Evolutionary conservation across 1,284 basidiomycete genomes (phyloP).

Genomic region (Papiliotrema terrestris): DNA sequence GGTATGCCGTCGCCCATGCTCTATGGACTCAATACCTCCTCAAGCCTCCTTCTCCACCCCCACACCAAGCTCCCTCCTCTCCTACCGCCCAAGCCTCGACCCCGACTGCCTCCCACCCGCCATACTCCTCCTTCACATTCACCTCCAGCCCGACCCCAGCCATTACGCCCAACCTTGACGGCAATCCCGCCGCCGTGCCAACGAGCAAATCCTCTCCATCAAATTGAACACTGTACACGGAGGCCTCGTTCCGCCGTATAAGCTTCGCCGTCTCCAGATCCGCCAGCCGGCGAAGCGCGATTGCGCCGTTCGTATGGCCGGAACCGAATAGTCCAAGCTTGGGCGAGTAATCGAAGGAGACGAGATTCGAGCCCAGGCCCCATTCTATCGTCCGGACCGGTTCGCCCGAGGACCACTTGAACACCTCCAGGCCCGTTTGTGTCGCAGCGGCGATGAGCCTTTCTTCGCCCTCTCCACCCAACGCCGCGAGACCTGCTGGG

Average conservation of each 20-base stretch:
- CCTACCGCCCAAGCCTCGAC: conserved; percentile 35
- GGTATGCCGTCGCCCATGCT: no score
- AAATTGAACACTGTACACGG: conserved; percentile 57
- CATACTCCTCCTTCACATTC: conserved; percentile 37
- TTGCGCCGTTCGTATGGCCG: conserved; percentile 61
- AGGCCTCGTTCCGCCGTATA: conserved; percentile 58
- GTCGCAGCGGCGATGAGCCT: conserved; percentile 54
- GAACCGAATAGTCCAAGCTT: conserved; percentile 56
- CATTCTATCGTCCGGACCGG: conserved; percentile 11
- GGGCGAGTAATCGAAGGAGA: conserved; percentile 56
- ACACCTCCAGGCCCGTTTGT: conserved; percentile 50
- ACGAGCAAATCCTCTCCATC: conserved; percentile 29
- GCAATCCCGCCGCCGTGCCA: conserved; percentile 43
- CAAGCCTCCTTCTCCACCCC: conserved; percentile 38
- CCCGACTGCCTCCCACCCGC: conserved; percentile 45
- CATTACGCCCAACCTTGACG: conserved; percentile 27
- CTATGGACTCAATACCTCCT: conserved; percentile 27
- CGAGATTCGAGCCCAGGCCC: conserved; percentile 48
- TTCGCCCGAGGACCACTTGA: conserved; percentile 17
- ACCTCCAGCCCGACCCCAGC: conserved; percentile 4
- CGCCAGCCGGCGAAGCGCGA: conserved; percentile 59
- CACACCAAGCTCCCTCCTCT: conserved; percentile 38
- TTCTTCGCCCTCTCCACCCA: conserved; percentile 37
- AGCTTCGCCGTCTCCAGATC: conserved; percentile 39
- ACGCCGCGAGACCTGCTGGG: neutral